Base-by-base conservation (phyloP, 2,329 filamentous ascomycete genomes). In the Beauveria scarabaeidicola region DNA sequence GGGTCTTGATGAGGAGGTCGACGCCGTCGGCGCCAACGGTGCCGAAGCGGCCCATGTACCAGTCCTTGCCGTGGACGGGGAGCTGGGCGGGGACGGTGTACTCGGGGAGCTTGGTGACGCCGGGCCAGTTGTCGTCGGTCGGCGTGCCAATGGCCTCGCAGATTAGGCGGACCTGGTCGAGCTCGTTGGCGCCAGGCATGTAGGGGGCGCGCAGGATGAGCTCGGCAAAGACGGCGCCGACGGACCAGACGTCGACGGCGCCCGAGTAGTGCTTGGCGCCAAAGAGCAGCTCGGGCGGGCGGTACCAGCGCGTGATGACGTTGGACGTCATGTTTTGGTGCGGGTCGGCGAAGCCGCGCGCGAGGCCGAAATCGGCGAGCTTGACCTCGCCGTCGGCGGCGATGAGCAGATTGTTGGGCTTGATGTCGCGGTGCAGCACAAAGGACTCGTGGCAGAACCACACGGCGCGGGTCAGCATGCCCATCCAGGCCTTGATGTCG, bases 401-500 rank as follows among this genome's bases (percentile, higher is more conserved):
- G 67, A 99, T 96, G 61, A 99, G 81, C 74, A 97, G 78, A 77
- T 99, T 99, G 82, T 97, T 97, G 52, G 93, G 93, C 76, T 99
- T 99, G 79, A 99, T 97, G 78, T 99, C 94, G 67, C 94, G 90
- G 75, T 99, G 94, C 32, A 99, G 81, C 19, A 99, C 84, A 67
- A 88, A 93, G 72, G 94, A 95, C 70, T 92, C 90, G 74, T 99
- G 94, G 74, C 94, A 97, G 78, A 96, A 99, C 87, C 91, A 96
- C 29, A 97, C 85, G 27, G 89, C 94, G 46, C 93, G 86, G 29
- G 83, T 84, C n/a, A 97, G 82, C 94, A 97, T 97, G 64, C 89
- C 90, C 87, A 97, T 96, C 94, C 94, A 99, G 17, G 91, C 89
- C 73, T 99, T 99, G 73, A 97, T 91, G 73, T 99, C 94, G 19